Conservation (phyloP, 805 yeast species). For the Schizosaccharomyces cryophilus region DNA sequence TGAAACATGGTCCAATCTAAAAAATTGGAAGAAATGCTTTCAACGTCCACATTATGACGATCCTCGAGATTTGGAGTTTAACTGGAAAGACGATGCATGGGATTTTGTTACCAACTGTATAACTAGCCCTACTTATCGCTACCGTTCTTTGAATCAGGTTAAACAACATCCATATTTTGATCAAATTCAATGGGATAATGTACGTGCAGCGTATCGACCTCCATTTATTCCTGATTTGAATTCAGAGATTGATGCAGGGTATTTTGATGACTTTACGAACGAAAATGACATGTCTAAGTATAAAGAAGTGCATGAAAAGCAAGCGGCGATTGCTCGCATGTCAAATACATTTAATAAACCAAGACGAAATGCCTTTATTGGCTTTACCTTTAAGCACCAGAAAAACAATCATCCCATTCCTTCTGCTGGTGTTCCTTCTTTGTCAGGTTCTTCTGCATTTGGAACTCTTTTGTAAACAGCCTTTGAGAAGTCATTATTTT, state of each 20-base stretch:
- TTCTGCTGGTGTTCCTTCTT: background rate
- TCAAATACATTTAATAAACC: slow-evolving; percentile 17
- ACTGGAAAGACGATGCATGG: slow-evolving; percentile 3
- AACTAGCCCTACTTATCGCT: background rate
- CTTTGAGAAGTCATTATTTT: too few species aligned
- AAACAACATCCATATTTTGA: background rate
- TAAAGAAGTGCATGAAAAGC: slow-evolving; percentile 87
- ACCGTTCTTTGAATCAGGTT: background rate
- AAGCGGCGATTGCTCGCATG: slow-evolving; percentile 44
- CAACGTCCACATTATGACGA: slow-evolving; percentile 53
- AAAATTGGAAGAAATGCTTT: slow-evolving; percentile 74
- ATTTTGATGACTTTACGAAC: slow-evolving; percentile 89
- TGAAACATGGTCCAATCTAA: slow-evolving; percentile 80
- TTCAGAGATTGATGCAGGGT: slow-evolving; percentile 94
- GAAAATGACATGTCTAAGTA: slow-evolving; percentile 94
- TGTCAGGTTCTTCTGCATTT: background rate
- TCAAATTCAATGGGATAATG: background rate
- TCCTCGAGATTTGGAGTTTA: slow-evolving; percentile 1
- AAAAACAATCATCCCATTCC: slow-evolving; percentile 5
- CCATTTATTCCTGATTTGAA: slow-evolving; percentile 95
- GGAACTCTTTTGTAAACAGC: background rate
- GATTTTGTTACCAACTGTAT: background rate
- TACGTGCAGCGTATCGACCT: slow-evolving; percentile 14
- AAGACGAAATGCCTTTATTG: slow-evolving; percentile 53
- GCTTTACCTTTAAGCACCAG: slow-evolving; percentile 85